These are phyloP conservation scores for Glutinoglossum americanum DNA, from an alignment of 495 filamentous ascomycete genomes.

Conservation along the genomic window DNA sequence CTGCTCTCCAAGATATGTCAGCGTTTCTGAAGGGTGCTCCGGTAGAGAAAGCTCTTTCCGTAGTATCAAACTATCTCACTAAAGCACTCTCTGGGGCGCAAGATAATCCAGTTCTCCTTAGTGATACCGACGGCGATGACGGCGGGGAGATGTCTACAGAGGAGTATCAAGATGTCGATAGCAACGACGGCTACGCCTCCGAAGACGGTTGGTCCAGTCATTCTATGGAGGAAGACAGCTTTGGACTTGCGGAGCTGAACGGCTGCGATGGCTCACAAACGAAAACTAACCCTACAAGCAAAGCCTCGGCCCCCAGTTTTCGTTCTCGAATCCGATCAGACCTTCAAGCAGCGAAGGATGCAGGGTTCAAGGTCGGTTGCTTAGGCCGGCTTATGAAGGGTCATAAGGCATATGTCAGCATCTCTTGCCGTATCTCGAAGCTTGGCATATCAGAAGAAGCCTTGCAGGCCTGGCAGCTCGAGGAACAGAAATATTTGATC, in stretches of 20 bases:
- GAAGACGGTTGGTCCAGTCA: neutral
- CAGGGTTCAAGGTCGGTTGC: conserved; percentile 58
- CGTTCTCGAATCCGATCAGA: conserved; percentile 33
- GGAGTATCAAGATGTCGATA: conserved; percentile 8
- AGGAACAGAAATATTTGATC: conserved; percentile 46
- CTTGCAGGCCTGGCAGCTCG: conserved; percentile 55
- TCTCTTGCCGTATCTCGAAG: conserved; percentile 45
- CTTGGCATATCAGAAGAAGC: conserved; percentile 60
- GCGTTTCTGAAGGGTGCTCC: conserved; percentile 11
- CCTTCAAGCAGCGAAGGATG: conserved; percentile 33
- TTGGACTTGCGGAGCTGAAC: neutral
- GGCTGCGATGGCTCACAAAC: neutral
- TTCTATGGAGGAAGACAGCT: neutral
- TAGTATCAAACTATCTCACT: conserved; percentile 20
- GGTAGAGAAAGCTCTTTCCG: conserved; percentile 17
- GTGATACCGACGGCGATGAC: neutral
- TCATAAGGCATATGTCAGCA: conserved; percentile 27
- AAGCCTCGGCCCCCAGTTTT: neutral
- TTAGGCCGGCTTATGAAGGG: conserved; percentile 25
- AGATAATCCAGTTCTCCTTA: conserved; percentile 5
- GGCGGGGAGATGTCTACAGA: conserved; percentile 5
- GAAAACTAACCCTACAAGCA: conserved; percentile 1
- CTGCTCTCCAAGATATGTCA: conserved; percentile 23
- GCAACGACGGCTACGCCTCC: neutral
- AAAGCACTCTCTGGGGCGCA: conserved; percentile 11